Conservation (phyloP, 1,139 yeast species). For the Diutina siamensis region DNA sequence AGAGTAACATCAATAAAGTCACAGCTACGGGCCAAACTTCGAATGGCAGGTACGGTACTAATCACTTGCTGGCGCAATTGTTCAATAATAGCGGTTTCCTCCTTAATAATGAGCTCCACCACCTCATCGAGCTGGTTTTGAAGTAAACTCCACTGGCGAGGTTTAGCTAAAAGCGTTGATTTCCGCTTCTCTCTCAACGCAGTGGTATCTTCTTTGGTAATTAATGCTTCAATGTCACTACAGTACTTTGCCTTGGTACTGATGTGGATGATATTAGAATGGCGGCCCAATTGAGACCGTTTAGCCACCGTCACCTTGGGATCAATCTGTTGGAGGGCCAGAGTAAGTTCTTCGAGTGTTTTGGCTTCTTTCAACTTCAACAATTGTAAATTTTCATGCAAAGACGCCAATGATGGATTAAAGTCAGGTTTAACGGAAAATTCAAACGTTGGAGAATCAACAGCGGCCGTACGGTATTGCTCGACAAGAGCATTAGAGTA, state of each 20-base stretch:
- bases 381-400: slow-evolving; percentile 24
- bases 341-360: slow-evolving; percentile 14
- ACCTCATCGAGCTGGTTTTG: slow-evolving; percentile 19
- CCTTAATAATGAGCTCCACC: slow-evolving; percentile 17
- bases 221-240: slow-evolving; percentile 8
- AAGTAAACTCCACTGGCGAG: slow-evolving; percentile 22
- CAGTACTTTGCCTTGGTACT: slow-evolving; percentile 22
- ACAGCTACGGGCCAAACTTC: slow-evolving; percentile 33
- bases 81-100: slow-evolving; percentile 36
- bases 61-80: slow-evolving; percentile 29
- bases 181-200: slow-evolving; percentile 21
- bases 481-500: neutral
- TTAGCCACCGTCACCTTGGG: slow-evolving; percentile 18
- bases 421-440: slow-evolving; percentile 22
- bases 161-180: slow-evolving; percentile 20
- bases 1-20: slow-evolving; percentile 66
- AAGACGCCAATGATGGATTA: slow-evolving; percentile 15
- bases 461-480: neutral
- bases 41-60: slow-evolving; percentile 25
- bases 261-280: slow-evolving; percentile 22
- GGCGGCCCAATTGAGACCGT: slow-evolving; percentile 22
- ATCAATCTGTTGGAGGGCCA: slow-evolving; percentile 17
- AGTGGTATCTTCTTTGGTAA: slow-evolving; percentile 3
- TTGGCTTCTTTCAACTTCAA: slow-evolving; percentile 17
- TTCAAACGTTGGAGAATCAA: neutral